Conservation (phyloP, 345 rosid species). For the Lumnitzera littorea region DNA sequence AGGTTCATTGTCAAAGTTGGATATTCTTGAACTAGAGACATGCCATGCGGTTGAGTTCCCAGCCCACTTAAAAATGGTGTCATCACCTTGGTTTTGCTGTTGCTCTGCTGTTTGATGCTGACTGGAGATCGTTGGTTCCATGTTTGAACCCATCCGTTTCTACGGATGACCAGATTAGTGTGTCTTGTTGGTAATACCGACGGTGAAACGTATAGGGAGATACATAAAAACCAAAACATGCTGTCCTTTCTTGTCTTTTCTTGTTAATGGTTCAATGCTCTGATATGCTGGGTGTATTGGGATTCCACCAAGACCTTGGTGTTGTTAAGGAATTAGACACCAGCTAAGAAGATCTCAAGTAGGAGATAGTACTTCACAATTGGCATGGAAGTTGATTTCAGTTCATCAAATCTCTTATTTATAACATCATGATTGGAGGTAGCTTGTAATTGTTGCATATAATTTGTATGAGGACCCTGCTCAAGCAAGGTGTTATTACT, state of each 20-base stretch:
- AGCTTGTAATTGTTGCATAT: slow-evolving; percentile 41
- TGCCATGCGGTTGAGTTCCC: slow-evolving; percentile 2
- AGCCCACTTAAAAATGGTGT: slow-evolving; percentile 19
- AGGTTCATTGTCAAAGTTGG: slow-evolving; percentile 9
- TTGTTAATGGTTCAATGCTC: neutral
- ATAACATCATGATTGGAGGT: too few relatives aligned
- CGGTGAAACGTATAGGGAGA: neutral
- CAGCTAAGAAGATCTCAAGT: too few relatives aligned
- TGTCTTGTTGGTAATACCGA: neutral
- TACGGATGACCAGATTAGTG: neutral
- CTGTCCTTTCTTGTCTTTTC: neutral
- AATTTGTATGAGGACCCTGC: slow-evolving; percentile 30
- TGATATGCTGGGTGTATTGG: too few relatives aligned
- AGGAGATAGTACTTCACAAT: slow-evolving; percentile 1
- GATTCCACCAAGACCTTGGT: neutral
- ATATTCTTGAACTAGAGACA: too few relatives aligned
- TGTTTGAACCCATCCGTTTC: slow-evolving; percentile 30
- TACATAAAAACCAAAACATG: neutral
- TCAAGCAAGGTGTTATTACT: too few relatives aligned
- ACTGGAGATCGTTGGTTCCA: slow-evolving; percentile 35
- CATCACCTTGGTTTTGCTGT: slow-evolving; percentile 15
- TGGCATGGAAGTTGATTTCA: too few relatives aligned
- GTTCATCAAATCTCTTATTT: too few relatives aligned
- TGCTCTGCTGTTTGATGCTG: slow-evolving; percentile 31
- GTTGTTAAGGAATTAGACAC: neutral